phyloP scores from a whole-genome alignment of 1,284 basidiomycete genomes.

The Gomphus bonarii region DNA sequence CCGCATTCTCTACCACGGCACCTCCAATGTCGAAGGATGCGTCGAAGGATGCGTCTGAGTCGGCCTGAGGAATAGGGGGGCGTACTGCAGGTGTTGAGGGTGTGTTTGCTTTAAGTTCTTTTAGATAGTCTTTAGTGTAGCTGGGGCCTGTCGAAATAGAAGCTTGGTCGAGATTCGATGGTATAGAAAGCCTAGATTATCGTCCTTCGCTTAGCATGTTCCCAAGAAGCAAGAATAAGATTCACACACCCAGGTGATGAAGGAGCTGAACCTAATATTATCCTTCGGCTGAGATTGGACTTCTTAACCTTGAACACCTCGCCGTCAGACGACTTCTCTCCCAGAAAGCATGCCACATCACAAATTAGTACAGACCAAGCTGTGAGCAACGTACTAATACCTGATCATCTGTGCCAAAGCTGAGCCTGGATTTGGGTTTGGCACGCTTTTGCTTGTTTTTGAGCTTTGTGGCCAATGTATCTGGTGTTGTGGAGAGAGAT shows the following conservation, averaged over 20 bases:
- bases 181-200: constrained; percentile 15
- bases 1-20: constrained; percentile 25
- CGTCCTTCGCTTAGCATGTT: constrained; percentile 14
- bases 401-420: constrained; percentile 77
- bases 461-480: constrained; percentile 47
- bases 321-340: constrained; percentile 38
- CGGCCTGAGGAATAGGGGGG: constrained; percentile 16
- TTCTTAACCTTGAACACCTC: constrained; percentile 71
- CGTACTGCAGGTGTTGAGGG: constrained; percentile 38
- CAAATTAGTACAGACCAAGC: constrained; percentile 20
- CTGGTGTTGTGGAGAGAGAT: constrained; percentile 35
- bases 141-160: constrained; percentile 42
- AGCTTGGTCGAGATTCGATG: constrained; percentile 40
- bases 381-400: constrained; percentile 26
- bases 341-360: constrained; percentile 13
- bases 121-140: constrained; percentile 73
- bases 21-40: constrained; percentile 41
- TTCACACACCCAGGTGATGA: constrained; percentile 26
- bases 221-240: constrained; percentile 7
- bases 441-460: constrained; percentile 53
- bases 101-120: constrained; percentile 77
- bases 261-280: constrained; percentile 44
- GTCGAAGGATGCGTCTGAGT: constrained; percentile 22
- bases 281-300: constrained; percentile 57
- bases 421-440: constrained; percentile 58